These are phyloP conservation scores for Melanopsichium pennsylvanicum DNA, from an alignment of 1,284 basidiomycete species.

Conservation along the genomic window DNA sequence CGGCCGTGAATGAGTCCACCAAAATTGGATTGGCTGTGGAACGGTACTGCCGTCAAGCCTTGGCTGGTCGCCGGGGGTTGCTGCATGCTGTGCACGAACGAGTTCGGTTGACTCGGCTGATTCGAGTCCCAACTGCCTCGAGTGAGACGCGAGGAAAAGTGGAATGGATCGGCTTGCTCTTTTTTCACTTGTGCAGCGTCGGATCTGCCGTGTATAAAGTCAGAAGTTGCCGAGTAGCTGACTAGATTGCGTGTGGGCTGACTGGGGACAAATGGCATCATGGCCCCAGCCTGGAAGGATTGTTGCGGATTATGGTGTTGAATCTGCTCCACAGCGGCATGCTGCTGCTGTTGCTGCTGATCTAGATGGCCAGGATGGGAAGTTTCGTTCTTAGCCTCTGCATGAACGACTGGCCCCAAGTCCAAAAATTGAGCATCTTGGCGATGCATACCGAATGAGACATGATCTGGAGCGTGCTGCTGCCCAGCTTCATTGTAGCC, in stretches of 20 bases:
- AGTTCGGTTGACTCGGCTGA: conserved; percentile 17
- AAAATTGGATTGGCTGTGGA: conserved; percentile 30
- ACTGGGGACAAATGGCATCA: conserved; percentile 32
- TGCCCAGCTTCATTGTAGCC: conserved; percentile 9
- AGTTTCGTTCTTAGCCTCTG: conserved; percentile 1
- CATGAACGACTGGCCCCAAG: conserved; percentile 6
- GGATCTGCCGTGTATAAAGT: conserved; percentile 12
- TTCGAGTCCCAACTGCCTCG: conserved; percentile 47
- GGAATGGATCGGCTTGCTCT: conserved; percentile 26
- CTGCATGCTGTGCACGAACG: conserved; percentile 23
- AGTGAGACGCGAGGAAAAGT: conserved; percentile 27
- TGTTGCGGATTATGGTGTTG: conserved; percentile 8
- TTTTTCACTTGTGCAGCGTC: conserved; percentile 16
- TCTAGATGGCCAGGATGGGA: conserved; percentile 4
- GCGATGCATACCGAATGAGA: conserved; percentile 7
- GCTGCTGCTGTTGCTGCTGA: conserved; percentile 7
- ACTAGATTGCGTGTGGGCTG: conserved; percentile 15
- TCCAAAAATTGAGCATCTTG: conserved; percentile 18
- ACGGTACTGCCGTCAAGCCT: conserved; percentile 20
- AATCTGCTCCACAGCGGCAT: conserved; percentile 3
- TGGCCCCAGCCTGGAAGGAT: conserved; percentile 8
- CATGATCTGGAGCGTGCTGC: conserved; percentile 5
- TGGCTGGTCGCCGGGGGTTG: conserved; percentile 41
- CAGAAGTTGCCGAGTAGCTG: conserved; percentile 2
- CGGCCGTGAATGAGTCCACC: conserved; percentile 15